phyloP scores from a whole-genome alignment of 441 rosid genomes.

The Erysimum cheiri region DNA sequence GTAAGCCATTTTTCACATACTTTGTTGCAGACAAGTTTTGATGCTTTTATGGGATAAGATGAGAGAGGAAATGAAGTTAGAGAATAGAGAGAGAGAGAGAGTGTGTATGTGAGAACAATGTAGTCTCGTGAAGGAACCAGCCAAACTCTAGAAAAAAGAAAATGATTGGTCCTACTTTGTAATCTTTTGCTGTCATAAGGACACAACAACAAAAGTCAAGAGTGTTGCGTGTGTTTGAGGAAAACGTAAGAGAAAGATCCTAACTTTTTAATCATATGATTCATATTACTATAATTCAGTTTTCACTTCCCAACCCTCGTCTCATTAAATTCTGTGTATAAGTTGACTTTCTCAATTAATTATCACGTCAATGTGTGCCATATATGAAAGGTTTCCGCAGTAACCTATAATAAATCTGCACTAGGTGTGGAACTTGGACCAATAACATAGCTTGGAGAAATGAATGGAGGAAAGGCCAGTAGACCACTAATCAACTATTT shows the following conservation, averaged over 20 bases:
- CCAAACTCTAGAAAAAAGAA: constrained; percentile 31
- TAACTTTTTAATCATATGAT: constrained; percentile 10
- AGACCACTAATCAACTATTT: constrained; percentile 1
- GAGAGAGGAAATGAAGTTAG: constrained; percentile 41
- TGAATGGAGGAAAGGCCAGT: background rate
- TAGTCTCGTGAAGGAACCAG: constrained; percentile 45
- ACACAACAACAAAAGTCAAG: constrained; percentile 39
- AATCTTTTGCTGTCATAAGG: constrained; percentile 43
- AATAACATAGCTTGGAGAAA: constrained; percentile 6
- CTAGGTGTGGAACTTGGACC: constrained; percentile 16
- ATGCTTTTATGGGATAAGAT: constrained; percentile 41
- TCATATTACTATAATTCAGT: background rate
- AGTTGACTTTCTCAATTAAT: background rate
- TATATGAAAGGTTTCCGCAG: background rate
- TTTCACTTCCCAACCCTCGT: constrained; percentile 12
- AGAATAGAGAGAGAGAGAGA: constrained; percentile 2
- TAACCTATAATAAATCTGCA: background rate
- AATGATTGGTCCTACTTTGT: constrained; percentile 45
- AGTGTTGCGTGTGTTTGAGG: constrained; percentile 45
- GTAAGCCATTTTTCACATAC: constrained; percentile 48
- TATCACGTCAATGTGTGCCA: background rate
- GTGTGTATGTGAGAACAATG: constrained; percentile 30
- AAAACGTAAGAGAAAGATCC: constrained; percentile 25
- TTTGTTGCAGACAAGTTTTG: constrained; percentile 27
- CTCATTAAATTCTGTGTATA: constrained; percentile 1